A percentile compares a stretch with the other conserved stretches of the same genome.
Conservation (phyloP, 306 rosid genomes). For the Herpetospermum pedunculosum region DNA sequence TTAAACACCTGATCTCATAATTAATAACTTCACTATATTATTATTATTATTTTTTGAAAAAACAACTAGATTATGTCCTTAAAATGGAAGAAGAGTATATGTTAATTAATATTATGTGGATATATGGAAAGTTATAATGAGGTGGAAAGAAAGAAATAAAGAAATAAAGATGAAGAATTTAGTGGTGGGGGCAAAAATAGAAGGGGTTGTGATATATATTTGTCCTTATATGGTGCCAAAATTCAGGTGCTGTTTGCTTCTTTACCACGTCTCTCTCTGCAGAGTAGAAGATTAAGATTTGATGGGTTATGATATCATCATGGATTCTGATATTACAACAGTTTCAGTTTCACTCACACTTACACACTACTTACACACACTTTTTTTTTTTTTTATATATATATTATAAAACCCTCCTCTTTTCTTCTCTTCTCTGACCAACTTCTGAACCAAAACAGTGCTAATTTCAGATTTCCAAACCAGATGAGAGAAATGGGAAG, state of each 20-base stretch:
- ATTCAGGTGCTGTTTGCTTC: conserved; percentile 52
- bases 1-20: too few relatives aligned
- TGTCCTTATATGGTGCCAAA: conserved; percentile 36
- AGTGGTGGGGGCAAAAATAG: conserved; percentile 31
- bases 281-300: conserved; percentile 41
- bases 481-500: conserved; percentile 24
- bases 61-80: too few relatives aligned
- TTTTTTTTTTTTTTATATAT: too few relatives aligned
- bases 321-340: conserved; percentile 44
- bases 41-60: too few relatives aligned
- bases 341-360: conserved; percentile 20
- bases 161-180: conserved; percentile 32
- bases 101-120: too few relatives aligned
- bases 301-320: conserved; percentile 49
- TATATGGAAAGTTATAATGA: too few relatives aligned
- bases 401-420: conserved; percentile 20
- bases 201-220: conserved; percentile 30
- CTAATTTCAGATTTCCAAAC: not conserved
- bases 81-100: too few relatives aligned
- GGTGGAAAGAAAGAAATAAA: too few relatives aligned
- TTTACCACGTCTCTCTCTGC: conserved; percentile 49
- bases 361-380: too few relatives aligned
- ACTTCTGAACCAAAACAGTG: conserved; percentile 13
- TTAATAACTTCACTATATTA: too few relatives aligned
- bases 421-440: conserved; percentile 21